Conservation (phyloP, 306 rosid species). For the Inga laurina region DNA sequence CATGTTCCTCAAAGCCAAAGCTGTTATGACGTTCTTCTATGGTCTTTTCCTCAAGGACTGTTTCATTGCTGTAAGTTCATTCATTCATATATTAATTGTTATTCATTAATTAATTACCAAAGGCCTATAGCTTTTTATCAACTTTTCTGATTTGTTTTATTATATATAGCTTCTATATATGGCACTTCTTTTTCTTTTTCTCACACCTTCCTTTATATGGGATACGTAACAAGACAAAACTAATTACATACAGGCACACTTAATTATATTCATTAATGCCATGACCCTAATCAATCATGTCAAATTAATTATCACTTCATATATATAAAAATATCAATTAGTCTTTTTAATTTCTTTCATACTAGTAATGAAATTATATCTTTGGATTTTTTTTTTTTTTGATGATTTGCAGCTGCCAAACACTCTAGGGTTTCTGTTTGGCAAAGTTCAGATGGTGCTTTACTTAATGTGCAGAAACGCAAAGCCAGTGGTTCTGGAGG, state of each 20-base stretch:
- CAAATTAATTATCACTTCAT: neutral
- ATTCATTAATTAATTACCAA: neutral
- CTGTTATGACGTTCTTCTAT: conserved; percentile 93
- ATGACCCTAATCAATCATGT: neutral
- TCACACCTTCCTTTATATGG: neutral
- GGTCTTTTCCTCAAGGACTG: conserved; percentile 79
- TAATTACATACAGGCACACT: conserved; percentile 1
- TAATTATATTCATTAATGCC: neutral
- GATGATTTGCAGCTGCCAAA: conserved; percentile 67
- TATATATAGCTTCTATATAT: neutral
- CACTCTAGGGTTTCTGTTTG: conserved; percentile 75
- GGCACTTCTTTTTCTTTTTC: neutral
- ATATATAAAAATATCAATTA: neutral
- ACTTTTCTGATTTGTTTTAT: neutral
- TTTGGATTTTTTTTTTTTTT: neutral
- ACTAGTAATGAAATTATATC: neutral
- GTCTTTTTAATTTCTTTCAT: neutral
- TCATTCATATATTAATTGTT: neutral
- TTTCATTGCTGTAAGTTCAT: conserved; percentile 73
- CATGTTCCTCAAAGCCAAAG: conserved; percentile 73
- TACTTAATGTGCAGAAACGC: conserved; percentile 62
- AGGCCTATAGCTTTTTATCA: neutral
- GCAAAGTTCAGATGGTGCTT: conserved; percentile 78
- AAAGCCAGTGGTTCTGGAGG: conserved; percentile 29
- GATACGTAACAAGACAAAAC: neutral